These are phyloP conservation scores for Mrakia blollopis DNA, from an alignment of 768 basidiomycete species.

Conservation along the genomic window DNA sequence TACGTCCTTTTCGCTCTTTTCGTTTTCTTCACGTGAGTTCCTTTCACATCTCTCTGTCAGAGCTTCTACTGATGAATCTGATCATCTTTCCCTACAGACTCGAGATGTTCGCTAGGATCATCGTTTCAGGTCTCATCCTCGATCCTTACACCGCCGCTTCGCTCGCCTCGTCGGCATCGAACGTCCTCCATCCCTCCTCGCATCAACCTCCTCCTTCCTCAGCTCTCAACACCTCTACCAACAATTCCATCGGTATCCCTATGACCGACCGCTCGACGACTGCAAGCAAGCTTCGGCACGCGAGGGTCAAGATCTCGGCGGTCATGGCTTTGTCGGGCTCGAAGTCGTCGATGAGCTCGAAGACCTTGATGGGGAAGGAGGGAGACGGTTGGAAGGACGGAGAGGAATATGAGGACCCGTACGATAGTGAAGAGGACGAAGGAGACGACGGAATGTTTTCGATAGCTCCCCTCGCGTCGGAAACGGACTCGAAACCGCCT, in stretches of 20 bases:
- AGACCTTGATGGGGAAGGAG: not conserved
- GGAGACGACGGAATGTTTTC: conserved; percentile 12
- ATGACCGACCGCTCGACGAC: not conserved
- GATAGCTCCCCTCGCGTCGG: conserved; percentile 16
- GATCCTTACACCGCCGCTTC: conserved; percentile 53
- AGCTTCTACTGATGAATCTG: not conserved
- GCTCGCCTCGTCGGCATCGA: conserved; percentile 50
- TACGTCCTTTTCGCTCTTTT: conserved; percentile 77
- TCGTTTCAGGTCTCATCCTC: conserved; percentile 80
- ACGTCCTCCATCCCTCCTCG: conserved; percentile 42
- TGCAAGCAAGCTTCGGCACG: not conserved
- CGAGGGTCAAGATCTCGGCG: conserved; percentile 2
- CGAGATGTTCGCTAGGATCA: conserved; percentile 81
- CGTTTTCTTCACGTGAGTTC: conserved; percentile 72
- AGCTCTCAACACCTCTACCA: not conserved
- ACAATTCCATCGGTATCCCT: not conserved
- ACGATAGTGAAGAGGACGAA: conserved; percentile 3
- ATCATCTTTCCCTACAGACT: conserved; percentile 49
- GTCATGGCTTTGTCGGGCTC: not conserved
- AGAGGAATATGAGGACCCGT: not conserved
- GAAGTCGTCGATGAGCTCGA: not conserved
- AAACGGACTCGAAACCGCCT: not conserved
- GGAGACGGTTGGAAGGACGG: not conserved
- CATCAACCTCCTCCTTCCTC: conserved; percentile 43
- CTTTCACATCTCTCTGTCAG: too few relatives aligned